Conservation (phyloP, 805 yeast species). For the Saturnispora sanitii region DNA sequence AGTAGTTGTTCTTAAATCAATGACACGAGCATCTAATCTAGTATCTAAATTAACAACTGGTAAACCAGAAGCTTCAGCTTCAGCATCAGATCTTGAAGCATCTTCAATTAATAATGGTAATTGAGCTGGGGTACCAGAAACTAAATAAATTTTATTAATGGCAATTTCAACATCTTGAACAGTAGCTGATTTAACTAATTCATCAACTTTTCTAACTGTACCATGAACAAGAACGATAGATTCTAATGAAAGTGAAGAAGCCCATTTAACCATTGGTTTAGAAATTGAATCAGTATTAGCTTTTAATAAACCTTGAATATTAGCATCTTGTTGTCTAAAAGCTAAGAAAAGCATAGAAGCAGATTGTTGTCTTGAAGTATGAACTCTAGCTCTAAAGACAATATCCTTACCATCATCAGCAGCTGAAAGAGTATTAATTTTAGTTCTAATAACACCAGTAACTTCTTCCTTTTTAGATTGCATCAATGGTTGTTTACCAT, state of each 20-base stretch:
- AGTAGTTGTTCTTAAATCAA: slow-evolving; percentile 92
- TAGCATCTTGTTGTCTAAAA: slow-evolving; percentile 78
- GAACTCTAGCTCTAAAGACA: slow-evolving; percentile 87
- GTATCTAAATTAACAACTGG: slow-evolving; percentile 96
- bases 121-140: slow-evolving; percentile 84
- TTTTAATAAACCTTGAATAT: slow-evolving; percentile 78
- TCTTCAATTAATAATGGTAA: slow-evolving; percentile 94
- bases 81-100: slow-evolving; percentile 89
- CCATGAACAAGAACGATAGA: slow-evolving; percentile 90
- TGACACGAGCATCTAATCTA: slow-evolving; percentile 87
- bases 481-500: slow-evolving; percentile 82
- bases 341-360: slow-evolving; percentile 87
- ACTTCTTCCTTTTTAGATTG: slow-evolving; percentile 49
- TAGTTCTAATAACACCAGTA: slow-evolving; percentile 55
- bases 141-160: slow-evolving; percentile 60
- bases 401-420: slow-evolving; percentile 67
- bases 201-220: slow-evolving; percentile 71
- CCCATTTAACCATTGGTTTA: slow-evolving; percentile 96
- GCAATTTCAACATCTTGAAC: slow-evolving; percentile 84
- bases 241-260: slow-evolving; percentile 75
- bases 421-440: slow-evolving; percentile 46
- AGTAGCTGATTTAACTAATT: slow-evolving; percentile 81
- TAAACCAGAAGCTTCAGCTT: slow-evolving; percentile 82
- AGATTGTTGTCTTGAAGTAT: slow-evolving; percentile 89
- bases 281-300: slow-evolving; percentile 63